phyloP scores from a whole-genome alignment of 2,329 filamentous ascomycete species.

The Penicillium sp. region DNA sequence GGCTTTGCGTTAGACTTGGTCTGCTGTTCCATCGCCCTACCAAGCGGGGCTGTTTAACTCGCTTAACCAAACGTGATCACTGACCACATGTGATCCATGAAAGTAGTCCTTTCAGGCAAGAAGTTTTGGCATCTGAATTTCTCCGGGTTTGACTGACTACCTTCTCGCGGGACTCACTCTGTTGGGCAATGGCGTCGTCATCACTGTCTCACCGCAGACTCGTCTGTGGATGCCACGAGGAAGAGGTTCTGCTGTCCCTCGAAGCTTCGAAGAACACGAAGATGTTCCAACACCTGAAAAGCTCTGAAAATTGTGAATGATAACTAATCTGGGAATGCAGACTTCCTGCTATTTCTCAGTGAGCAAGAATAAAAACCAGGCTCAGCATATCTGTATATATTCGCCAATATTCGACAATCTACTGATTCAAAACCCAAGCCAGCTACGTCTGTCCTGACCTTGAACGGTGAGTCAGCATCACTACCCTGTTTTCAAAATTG shows the following conservation, averaged over 20 bases:
- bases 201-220: not conserved
- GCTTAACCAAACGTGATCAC: not conserved
- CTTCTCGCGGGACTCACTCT: not conserved
- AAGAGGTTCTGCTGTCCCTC: not conserved
- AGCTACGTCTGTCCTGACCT: not conserved
- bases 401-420: not conserved
- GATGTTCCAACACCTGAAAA: not conserved
- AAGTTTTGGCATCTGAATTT: not conserved
- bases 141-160: not conserved
- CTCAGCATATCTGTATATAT: not conserved
- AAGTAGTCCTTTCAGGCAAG: not conserved
- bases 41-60: not conserved
- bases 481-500: not conserved
- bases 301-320: not conserved
- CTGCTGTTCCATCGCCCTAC: constrained; percentile 12
- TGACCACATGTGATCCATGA: not conserved
- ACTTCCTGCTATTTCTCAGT: not conserved
- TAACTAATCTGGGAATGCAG: not conserved
- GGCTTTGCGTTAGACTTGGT: not conserved
- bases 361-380: not conserved
- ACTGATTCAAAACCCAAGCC: not conserved
- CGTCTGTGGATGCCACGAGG: not conserved
- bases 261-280: not conserved
- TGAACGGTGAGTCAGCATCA: not conserved
- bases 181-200: not conserved